A percentile compares a stretch with the other conserved stretches of the same genome.
These are phyloP conservation scores for Lecanoromycetidae sp. DNA, from an alignment of 2,329 filamentous ascomycete genomes.

Conservation along the genomic window DNA sequence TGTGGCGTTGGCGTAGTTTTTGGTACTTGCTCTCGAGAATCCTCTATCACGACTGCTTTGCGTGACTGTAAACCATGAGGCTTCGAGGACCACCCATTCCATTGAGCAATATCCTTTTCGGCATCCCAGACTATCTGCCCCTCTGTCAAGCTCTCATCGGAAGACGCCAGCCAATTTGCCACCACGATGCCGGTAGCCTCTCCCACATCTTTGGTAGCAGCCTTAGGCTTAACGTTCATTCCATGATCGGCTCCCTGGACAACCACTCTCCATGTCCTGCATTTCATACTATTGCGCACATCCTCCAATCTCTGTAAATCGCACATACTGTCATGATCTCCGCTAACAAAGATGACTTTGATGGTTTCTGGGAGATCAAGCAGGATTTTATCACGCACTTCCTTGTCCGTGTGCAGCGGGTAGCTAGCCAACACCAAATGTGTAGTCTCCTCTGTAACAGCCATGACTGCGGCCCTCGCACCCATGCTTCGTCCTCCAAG, in stretches of 20 bases:
- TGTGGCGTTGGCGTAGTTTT: neutral
- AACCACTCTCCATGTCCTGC: slow-evolving; percentile 26
- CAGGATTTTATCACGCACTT: slow-evolving; percentile 29
- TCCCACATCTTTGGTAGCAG: slow-evolving; percentile 22
- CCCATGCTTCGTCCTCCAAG: slow-evolving; percentile 35
- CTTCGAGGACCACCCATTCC: slow-evolving; percentile 13
- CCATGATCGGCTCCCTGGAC: slow-evolving; percentile 31
- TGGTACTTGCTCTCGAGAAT: neutral
- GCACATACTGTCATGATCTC: slow-evolving; percentile 28
- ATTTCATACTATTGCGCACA: slow-evolving; percentile 29
- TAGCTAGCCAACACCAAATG: slow-evolving; percentile 31
- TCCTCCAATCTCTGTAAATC: slow-evolving; percentile 22
- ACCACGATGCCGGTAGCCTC: slow-evolving; percentile 26
- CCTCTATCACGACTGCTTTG: neutral
- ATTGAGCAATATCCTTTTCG: slow-evolving; percentile 8
- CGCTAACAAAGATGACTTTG: slow-evolving; percentile 31
- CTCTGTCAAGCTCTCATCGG: slow-evolving; percentile 16
- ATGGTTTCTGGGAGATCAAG: slow-evolving; percentile 23
- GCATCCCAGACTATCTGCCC: slow-evolving; percentile 10
- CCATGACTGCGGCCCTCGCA: slow-evolving; percentile 31
- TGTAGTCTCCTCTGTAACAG: slow-evolving; percentile 22
- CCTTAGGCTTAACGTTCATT: slow-evolving; percentile 27
- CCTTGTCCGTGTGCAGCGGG: slow-evolving; percentile 29
- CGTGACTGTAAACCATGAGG: neutral
- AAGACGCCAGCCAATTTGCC: slow-evolving; percentile 25